Evolutionary conservation across 2,329 filamentous ascomycete genomes (phyloP).

Genomic region (Verticillium longisporum): DNA sequence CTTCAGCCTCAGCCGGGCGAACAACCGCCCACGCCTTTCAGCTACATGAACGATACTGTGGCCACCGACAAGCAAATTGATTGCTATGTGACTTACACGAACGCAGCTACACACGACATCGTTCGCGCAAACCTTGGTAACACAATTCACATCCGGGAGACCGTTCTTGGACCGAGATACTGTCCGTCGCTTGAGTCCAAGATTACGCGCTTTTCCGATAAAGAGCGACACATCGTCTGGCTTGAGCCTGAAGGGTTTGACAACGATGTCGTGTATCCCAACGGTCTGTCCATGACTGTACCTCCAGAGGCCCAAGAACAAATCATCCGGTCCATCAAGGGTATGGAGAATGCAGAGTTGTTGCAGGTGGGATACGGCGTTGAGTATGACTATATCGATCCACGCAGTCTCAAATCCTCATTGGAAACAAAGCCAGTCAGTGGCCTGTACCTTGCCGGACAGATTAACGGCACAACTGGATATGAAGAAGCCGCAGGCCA

Average conservation of each 20-base stretch:
- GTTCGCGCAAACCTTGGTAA: constrained; percentile 89
- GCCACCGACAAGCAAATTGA: constrained; percentile 73
- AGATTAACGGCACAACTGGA: constrained; percentile 97
- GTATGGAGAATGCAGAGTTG: constrained; percentile 85
- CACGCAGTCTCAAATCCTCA: constrained; percentile 77
- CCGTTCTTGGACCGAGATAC: constrained; percentile 88
- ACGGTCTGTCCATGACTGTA: constrained; percentile 95
- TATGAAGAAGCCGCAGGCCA: constrained; percentile 97
- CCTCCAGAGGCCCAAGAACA: constrained; percentile 80
- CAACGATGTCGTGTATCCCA: constrained; percentile 86
- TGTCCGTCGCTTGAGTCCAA: constrained; percentile 95
- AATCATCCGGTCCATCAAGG: constrained; percentile 79
- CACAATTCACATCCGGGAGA: constrained; percentile 92
- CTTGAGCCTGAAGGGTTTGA: constrained; percentile 94
- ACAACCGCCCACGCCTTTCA: constrained; percentile 81
- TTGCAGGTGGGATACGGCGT: constrained; percentile 94
- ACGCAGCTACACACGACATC: constrained; percentile 72
- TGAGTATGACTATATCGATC: constrained; percentile 98
- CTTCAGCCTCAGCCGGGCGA: constrained; percentile 76
- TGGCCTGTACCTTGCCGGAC: constrained; percentile 86
- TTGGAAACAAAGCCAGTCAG: constrained; percentile 89
- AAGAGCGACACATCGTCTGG: constrained; percentile 84
- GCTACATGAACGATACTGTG: constrained; percentile 76
- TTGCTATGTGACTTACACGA: constrained; percentile 87
- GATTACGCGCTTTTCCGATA: constrained; percentile 78